Percentiles rank a stretch among this genome's conserved stretches.
Evolutionary conservation across 2,329 filamentous ascomycete species (phyloP).

Genomic region (Sporothrix humicola): DNA sequence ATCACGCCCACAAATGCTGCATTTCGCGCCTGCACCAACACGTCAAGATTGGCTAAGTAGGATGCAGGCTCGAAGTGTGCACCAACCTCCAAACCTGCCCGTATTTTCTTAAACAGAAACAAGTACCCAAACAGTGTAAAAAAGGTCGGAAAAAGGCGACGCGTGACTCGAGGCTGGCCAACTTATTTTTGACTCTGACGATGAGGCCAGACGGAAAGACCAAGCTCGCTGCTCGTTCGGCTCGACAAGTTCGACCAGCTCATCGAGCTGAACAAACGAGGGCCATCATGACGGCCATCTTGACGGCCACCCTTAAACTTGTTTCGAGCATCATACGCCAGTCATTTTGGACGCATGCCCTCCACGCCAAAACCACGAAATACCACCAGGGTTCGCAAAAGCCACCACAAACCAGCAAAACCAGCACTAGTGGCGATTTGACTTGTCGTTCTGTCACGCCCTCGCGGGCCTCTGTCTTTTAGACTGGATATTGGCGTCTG

Average conservation of each 20-base stretch:
- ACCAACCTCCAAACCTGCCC: neutral
- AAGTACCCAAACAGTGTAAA: neutral
- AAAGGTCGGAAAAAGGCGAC: neutral
- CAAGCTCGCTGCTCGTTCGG: neutral
- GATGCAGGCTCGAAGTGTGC: neutral
- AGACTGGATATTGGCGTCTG: neutral
- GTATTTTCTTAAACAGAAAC: neutral
- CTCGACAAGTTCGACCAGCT: neutral
- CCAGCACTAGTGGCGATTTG: neutral
- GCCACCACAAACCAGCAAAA: neutral
- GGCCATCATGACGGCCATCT: neutral
- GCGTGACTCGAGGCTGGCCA: slow-evolving; percentile 10
- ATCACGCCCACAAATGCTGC: slow-evolving; percentile 9
- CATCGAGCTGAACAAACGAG: neutral
- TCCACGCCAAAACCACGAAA: neutral
- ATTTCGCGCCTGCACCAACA: neutral
- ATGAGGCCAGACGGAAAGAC: neutral
- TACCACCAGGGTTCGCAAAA: neutral
- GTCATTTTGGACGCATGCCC: slow-evolving; percentile 5
- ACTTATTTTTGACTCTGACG: neutral
- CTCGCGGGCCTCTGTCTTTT: neutral
- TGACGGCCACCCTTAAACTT: neutral
- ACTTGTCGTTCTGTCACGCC: slow-evolving; percentile 3
- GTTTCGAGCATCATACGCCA: neutral
- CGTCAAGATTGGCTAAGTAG: neutral